Conservation (phyloP, 2,329 filamentous ascomycete genomes). For the Neonectria neomacrospora region DNA sequence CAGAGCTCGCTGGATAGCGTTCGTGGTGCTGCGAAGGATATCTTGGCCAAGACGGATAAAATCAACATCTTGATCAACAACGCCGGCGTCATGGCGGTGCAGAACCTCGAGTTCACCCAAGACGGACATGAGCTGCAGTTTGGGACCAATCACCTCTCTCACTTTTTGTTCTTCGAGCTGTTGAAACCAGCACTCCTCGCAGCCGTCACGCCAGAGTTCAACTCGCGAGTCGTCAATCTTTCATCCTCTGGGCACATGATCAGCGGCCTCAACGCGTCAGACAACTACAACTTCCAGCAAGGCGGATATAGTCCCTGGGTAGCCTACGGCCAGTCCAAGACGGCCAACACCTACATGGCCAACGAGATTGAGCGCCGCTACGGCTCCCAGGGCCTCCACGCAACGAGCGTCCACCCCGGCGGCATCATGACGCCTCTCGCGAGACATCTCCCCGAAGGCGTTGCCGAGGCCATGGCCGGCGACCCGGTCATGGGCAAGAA, state of each 20-base stretch:
- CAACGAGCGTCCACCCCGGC: conserved; percentile 13
- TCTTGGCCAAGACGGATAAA: neutral
- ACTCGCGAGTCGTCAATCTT: conserved; percentile 10
- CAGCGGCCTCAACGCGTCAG: neutral
- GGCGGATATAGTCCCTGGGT: conserved; percentile 40
- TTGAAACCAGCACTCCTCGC: conserved; percentile 17
- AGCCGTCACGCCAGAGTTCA: neutral
- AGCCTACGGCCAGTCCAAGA: conserved; percentile 50
- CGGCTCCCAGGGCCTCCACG: conserved; percentile 50
- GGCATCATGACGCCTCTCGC: conserved; percentile 48
- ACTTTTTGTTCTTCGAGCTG: conserved; percentile 19
- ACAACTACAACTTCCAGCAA: conserved; percentile 31
- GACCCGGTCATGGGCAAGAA: neutral
- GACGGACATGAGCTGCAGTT: conserved; percentile 33
- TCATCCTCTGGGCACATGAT: neutral
- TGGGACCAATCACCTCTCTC: conserved; percentile 21
- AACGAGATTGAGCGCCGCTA: conserved; percentile 9
- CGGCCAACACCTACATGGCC: conserved; percentile 60
- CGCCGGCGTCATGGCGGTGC: conserved; percentile 35
- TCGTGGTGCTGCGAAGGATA: neutral
- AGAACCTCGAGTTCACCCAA: conserved; percentile 10
- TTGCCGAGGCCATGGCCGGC: neutral
- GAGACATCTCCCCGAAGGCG: neutral
- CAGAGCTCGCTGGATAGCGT: conserved; percentile 2
- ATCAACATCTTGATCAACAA: conserved; percentile 40